Evolutionary conservation across 352 stramenopile genomes (phyloP).

Genomic region (Globisporangium iwayamae): DNA sequence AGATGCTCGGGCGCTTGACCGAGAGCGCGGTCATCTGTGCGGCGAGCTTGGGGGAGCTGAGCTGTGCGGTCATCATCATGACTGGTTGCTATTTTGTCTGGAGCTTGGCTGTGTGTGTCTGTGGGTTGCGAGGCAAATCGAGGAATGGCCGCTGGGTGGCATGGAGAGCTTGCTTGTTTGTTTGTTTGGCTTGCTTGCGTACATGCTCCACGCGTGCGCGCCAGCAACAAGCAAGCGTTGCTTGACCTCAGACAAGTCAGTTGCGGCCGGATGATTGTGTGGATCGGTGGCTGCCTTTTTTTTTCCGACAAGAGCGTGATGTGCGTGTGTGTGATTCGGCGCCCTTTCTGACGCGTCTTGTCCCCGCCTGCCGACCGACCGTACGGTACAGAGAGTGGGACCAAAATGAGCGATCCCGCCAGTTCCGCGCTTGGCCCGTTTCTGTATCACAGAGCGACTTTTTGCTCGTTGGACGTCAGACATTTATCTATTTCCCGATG

Average conservation of each 20-base stretch:
- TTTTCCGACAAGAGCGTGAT: conserved; percentile 1
- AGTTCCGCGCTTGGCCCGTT: neutral
- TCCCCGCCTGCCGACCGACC: neutral
- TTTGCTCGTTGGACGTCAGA: neutral
- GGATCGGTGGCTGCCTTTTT: neutral
- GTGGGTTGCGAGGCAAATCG: neutral
- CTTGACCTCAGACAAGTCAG: neutral
- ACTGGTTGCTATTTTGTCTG: neutral
- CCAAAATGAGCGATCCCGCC: conserved; percentile 1
- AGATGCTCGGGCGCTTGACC: conserved; percentile 37
- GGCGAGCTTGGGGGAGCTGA: conserved; percentile 11
- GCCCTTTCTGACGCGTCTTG: conserved; percentile 1
- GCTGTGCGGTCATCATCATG: conserved; percentile 15
- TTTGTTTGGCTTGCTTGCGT: no score
- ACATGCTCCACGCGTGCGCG: neutral
- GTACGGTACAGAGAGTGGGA: conserved; percentile 6
- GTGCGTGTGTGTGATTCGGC: neutral
- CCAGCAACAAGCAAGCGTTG: neutral
- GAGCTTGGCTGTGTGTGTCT: neutral
- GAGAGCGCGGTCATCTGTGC: conserved; percentile 21
- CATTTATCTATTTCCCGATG: no score
- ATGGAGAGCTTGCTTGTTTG: neutral
- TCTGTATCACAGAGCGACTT: neutral
- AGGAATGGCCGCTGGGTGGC: neutral
- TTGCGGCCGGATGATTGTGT: conserved; percentile 3